Base-by-base conservation (phyloP, 305 asterid genomes). In the Caryopteris hybrid region DNA sequence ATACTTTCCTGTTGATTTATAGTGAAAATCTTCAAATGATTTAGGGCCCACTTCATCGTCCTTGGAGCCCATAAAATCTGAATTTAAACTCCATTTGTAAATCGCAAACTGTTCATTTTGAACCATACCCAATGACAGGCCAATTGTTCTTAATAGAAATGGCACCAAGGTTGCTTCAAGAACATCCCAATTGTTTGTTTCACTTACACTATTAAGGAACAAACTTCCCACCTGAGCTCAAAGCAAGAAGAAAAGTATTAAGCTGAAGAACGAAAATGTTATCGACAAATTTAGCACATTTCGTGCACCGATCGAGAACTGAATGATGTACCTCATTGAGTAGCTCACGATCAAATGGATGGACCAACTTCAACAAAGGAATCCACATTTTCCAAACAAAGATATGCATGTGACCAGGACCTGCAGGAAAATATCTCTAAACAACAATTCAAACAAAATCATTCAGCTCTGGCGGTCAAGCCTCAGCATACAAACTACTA, bases 111-210 rank as follows among this genome's bases (percentile, higher is more conserved):
- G 79, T 56, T 85, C 87, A 73, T 76, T 92, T 75, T 81, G 81
- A 69, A 42, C 70, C 77, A 82, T 79, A 68, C 91, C 94, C 83
- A 87, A 76, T 48, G 98, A 87, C 57, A 80, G 69, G 63, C 93
- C 89, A 61, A 90, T 74, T 56, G 86, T 81, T 81, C 89, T 81
- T 73, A 92, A 83, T 76, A 92, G 72, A 60, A 85, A 81, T 8
- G 95, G 98, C 77, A 85, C 84, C 77, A 88, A 57, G 58, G 85
- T 83, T 60, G 47, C 82, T 76, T 82, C 97, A 72, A 92, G 83
- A 64, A 86, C 84, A 42, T 48, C 84, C 98, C 97, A 92, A 78
- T 82, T 81, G 73, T 84, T 83, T 78, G 89, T 88, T 73, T 82
- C 88, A 59, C 61, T 58, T 70, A 92, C 83, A 70, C 78, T 86